Evolutionary conservation across 495 filamentous ascomycete species (phyloP).

Genomic region (Trypethelium eluteriae): DNA sequence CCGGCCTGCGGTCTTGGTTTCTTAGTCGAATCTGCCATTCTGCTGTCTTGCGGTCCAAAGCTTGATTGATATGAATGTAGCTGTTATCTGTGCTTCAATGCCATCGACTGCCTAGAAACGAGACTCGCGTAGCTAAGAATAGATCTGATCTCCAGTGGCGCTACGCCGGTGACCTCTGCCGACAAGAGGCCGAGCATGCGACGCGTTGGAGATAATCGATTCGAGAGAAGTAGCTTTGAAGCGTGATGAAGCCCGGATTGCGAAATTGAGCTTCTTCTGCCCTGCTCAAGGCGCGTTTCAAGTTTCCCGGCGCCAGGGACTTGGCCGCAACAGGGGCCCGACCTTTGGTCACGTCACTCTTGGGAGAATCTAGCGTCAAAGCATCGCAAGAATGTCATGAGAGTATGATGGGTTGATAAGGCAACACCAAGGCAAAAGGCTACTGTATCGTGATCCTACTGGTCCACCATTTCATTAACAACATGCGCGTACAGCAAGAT

Average conservation of each 20-base stretch:
- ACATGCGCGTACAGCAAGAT: not conserved
- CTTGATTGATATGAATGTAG: not conserved
- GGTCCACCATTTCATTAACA: no score
- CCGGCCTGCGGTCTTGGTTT: conserved; percentile 8
- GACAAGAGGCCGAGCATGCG: not conserved
- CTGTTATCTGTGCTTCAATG: not conserved
- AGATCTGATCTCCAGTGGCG: not conserved
- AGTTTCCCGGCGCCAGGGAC: not conserved
- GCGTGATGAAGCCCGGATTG: not conserved
- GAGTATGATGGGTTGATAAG: no score
- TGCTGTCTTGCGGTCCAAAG: not conserved
- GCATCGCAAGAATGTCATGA: no score
- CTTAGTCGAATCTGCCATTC: not conserved
- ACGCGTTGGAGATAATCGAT: not conserved
- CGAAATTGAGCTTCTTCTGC: not conserved
- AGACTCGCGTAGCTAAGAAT: not conserved
- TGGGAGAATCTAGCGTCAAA: not conserved
- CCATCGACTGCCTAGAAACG: not conserved
- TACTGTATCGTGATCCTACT: no score
- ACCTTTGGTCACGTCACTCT: not conserved
- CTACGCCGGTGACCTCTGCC: not conserved
- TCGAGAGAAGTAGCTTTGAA: no score
- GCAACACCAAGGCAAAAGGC: no score
- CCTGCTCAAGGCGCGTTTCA: not conserved
- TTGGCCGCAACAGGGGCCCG: not conserved